A percentile compares a stretch with the other conserved stretches of the same genome.
phyloP scores from a whole-genome alignment of 345 rosid genomes.

The Citrus sinensis region DVS_A1.0 CM039164.1:15177001-15177500 shows the following conservation, averaged over 20 bases:
- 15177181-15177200: not conserved
- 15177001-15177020: not conserved
- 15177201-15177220: not conserved
- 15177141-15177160: constrained; percentile 82
- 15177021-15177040: not conserved
- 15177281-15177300: too few species aligned
- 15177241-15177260: too few species aligned
- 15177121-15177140: constrained; percentile 86
- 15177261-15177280: too few species aligned
- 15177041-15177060: not conserved
- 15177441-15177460: too few species aligned
- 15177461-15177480: too few species aligned
- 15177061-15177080: constrained; percentile 34
- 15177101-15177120: constrained; percentile 65
- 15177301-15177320: too few species aligned
- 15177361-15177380: not conserved
- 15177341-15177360: not conserved
- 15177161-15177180: constrained; percentile 79
- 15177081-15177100: constrained; percentile 65
- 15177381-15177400: not conserved
- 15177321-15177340: too few species aligned
- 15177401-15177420: too few species aligned
- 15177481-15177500: too few species aligned
- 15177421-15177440: too few species aligned
- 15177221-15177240: too few species aligned